Conservation (phyloP, 306 rosid species). For the Prosopis cineraria region DNA sequence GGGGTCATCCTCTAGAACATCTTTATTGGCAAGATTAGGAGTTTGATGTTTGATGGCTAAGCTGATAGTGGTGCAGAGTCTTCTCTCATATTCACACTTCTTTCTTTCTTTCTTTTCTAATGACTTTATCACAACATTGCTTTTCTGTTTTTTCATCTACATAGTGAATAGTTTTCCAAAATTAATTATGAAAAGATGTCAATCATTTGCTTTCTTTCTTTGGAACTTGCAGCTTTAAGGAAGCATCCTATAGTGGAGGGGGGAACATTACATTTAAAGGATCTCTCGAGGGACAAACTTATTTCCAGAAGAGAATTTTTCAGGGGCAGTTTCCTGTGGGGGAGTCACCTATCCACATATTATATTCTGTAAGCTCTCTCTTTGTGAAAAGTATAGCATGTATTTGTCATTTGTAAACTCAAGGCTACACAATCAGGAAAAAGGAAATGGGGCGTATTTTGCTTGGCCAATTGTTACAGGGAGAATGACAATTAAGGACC, state of each 20-base stretch:
- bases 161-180: not conserved
- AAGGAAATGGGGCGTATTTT: not conserved
- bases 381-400: slow-evolving; percentile 15
- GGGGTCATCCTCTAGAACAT: slow-evolving; percentile 10
- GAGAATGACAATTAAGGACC: no score
- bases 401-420: slow-evolving; percentile 12
- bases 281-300: slow-evolving; percentile 47
- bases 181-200: slow-evolving; percentile 6
- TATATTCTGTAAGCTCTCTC: slow-evolving; percentile 67
- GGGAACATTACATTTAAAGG: slow-evolving; percentile 81
- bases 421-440: not conserved
- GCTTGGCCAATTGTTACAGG: slow-evolving; percentile 1
- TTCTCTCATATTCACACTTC: not conserved
- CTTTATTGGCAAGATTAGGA: not conserved
- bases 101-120: slow-evolving; percentile 1
- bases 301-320: slow-evolving; percentile 59
- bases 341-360: slow-evolving; percentile 55
- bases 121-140: not conserved
- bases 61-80: not conserved
- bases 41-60: slow-evolving; percentile 5
- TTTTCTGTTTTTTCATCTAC: slow-evolving; percentile 27
- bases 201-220: slow-evolving; percentile 32
- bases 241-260: slow-evolving; percentile 81
- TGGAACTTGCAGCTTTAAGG: slow-evolving; percentile 61
- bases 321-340: slow-evolving; percentile 67